Base-by-base conservation (phyloP, 2,329 filamentous ascomycete species). In the Huntiella omanensis region DNA sequence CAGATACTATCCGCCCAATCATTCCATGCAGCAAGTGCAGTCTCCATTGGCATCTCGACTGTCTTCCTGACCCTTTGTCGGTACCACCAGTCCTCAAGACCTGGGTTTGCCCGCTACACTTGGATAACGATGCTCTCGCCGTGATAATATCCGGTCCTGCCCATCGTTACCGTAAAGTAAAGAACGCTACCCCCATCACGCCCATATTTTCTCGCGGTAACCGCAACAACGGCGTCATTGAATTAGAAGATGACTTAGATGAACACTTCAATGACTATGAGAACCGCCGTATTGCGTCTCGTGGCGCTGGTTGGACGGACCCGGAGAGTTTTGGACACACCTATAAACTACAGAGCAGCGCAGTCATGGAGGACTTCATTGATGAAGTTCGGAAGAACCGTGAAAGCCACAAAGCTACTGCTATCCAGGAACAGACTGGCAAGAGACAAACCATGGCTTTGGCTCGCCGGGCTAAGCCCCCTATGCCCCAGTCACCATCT, bases 1-100 rank as follows among this genome's bases (percentile, higher is more conserved):
- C 79, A 40, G 65, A 72, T 15, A 61, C 65, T 52, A 70, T 70
- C 54, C 75, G 81, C 19, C 74, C 80, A 53, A 86, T 96, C 55
- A 80, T 95, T 53, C 77, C 81, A 40, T 98, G 88, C 65, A 86
- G 86, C 60, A 75, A 72, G 55, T 98, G 88, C 62, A 69, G 74
- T 10, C 70, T 84, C 33, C 72, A 79, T 57, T 98, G 87, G 82
- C 91, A 98, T 64, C 68, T 94, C 44, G 88, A 96, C 61, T 98
- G 91, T 62, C 66, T 93, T 12, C 79, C 92, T 57, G 83, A 85
- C 22, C 87, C 88, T 33, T 64, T 87, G 56, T 77, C 86, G 33
- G 76, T 82, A 47, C 82, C 85, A 35, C 87, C 87, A 8, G 71
- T 77, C 43, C 68, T 80, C 44, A 76, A 79, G 55, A 80, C 77